Evolutionary conservation across 371 early-diverging fungal genomes (phyloP).

Genomic region (Nematocida ironsii): DNA sequence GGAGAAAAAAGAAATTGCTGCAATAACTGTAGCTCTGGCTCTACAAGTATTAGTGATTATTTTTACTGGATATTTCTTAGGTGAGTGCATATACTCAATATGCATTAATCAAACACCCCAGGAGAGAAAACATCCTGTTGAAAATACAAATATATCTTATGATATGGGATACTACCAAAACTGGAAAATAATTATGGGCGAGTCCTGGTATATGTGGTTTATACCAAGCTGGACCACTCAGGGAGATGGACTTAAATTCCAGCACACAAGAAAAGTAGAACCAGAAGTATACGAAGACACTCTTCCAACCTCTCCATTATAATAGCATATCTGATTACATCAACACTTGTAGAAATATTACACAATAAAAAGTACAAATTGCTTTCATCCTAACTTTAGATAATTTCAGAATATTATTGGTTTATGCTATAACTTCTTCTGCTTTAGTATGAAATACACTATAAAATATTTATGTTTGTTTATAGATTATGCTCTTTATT

Average conservation of each 20-base stretch:
- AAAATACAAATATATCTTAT: conserved; percentile 74
- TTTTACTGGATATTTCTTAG: conserved; percentile 6
- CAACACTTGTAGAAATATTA: too few relatives aligned
- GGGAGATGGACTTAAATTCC: conserved; percentile 68
- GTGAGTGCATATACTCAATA: conserved; percentile 9
- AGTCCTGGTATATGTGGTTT: conserved; percentile 71
- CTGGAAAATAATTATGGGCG: conserved; percentile 76
- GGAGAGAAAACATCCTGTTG: conserved; percentile 27
- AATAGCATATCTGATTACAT: too few relatives aligned
- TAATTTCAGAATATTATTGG: too few relatives aligned
- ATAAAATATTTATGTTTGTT: too few relatives aligned
- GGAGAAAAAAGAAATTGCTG: not conserved
- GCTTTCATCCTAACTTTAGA: too few relatives aligned
- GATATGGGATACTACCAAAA: conserved; percentile 79
- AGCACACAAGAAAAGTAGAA: conserved; percentile 13
- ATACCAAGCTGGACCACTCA: conserved; percentile 67
- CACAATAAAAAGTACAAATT: too few relatives aligned
- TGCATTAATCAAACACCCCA: conserved; percentile 45
- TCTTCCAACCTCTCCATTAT: not conserved
- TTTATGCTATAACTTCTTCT: too few relatives aligned
- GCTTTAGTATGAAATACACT: too few relatives aligned
- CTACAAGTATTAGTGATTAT: not conserved
- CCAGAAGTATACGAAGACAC: conserved; percentile 3
- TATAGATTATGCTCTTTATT: too few relatives aligned
- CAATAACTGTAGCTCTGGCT: not conserved